These are phyloP conservation scores for Hymenoscyphus repandus DNA, from an alignment of 2,329 filamentous ascomycete species.

Conservation along the genomic window DNA sequence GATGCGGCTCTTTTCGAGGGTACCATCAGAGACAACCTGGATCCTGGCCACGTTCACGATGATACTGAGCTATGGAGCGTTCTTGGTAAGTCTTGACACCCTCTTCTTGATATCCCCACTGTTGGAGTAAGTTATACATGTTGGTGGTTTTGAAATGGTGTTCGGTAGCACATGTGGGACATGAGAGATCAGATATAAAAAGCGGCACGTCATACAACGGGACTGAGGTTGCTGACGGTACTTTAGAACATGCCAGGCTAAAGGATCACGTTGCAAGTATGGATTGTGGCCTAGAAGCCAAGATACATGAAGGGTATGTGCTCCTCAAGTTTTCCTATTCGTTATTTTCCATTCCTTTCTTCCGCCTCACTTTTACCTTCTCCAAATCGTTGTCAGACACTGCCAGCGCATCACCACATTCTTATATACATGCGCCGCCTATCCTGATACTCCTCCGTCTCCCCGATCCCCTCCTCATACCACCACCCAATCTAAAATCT, in stretches of 20 bases:
- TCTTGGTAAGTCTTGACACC: constrained; percentile 58
- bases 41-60: constrained; percentile 90
- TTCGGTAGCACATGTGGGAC: constrained; percentile 18
- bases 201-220: constrained; percentile 25
- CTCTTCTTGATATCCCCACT: constrained; percentile 1
- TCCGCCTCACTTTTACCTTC: constrained; percentile 3
- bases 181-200: constrained; percentile 22
- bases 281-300: constrained; percentile 85
- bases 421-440: constrained; percentile 4
- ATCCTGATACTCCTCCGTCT: constrained; percentile 9
- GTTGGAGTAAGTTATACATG: constrained; percentile 2
- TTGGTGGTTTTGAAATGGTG: constrained; percentile 9
- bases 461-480: constrained; percentile 4
- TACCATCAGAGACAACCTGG: constrained; percentile 88
- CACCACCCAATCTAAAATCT: constrained; percentile 6
- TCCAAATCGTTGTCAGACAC: background rate
- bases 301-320: constrained; percentile 86
- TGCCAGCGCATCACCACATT: constrained; percentile 5
- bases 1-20: constrained; percentile 95
- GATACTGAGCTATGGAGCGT: constrained; percentile 98
- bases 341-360: constrained; percentile 5
- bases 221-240: constrained; percentile 34
- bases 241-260: constrained; percentile 79
- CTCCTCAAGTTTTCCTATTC: constrained; percentile 6
- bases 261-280: constrained; percentile 85